Evolutionary conservation across 1,284 basidiomycete species (phyloP), one percentile per base, ranked within the genome.

Genomic region (Cryptococcus sp.): DNA sequence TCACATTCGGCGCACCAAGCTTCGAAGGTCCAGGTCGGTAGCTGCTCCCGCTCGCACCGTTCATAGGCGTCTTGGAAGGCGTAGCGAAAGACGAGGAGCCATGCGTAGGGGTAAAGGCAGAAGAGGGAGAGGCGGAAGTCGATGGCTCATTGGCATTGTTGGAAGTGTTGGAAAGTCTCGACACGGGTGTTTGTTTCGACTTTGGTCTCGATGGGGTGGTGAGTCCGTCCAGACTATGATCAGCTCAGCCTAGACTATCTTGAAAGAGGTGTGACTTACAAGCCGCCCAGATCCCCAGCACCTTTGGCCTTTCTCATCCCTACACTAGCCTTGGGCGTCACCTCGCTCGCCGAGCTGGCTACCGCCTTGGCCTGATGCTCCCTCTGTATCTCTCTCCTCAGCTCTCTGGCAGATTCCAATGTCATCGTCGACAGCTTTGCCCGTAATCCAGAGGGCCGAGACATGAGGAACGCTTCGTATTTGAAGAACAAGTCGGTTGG

Each of bases 391-490:
- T 74, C 70, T 47, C 63, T 66, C 32, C 66, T 61, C 47, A 76
- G 56, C 50, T 75, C 72, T 12, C 68, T 56, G 22, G 65, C 62
- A 23, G 69, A 69, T 26, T 68, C 65, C n/a, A 74, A 51, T 3
- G 59, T 69, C 22, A 74, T 54, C 9, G 37, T 53, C 14, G 66
- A 56, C 23, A 72, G 49, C 51, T 68, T 70, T 26, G 63, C 59
- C n/a, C 69, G 60, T 16, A 72, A 52, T 4, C 64, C 65, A 3
- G 67, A 65, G 19, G 73, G 67, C 9, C 68, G 61, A 19, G 69
- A 69, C 47, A 75, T 54, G 25, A 74, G 59, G 51, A 74, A 74
- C 2, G 74, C 74, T 54, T 76, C 75, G 60, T 74, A 74, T 54
- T 75, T 75, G 70, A 65, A 76, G 57, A 61, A 74, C 18, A 76